Evolutionary conservation across 1,284 basidiomycete species (phyloP), one percentile per base, ranked within the genome.

Genomic region (Schizopora paradoxa): DNA sequence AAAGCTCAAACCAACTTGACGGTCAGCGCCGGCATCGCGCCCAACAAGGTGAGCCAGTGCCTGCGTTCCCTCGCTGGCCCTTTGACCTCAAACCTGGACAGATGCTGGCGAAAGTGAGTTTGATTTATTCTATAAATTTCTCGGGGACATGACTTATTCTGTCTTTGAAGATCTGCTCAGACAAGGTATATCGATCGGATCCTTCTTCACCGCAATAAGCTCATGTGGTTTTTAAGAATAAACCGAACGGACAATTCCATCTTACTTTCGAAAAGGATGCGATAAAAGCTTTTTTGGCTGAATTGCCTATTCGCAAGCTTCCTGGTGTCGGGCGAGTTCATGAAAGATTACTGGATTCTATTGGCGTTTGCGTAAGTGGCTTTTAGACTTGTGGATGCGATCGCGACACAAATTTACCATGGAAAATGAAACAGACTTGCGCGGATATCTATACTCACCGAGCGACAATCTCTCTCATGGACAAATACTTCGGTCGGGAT

Each of bases 11-110:
- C 91, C 0, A 76, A 78, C 35, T 65, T 98, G 43, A 97, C 95
- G 3, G 91, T 92, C 44, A 94, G 90, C 53, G 93, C 93, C 18
- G 95, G 91, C 18, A 91, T 94, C 46, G 91, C 91, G 0, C 86
- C 91, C 0, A 94, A 88, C 60, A 86, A 82, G 72, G 86, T 82
- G 52, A n/a, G 6, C 31, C n/a, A n/a, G n/a, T n/a, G n/a, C n/a
- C n/a, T 54, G 56, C 47, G 53, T n/a, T 57, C 57, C 21, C 48
- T 49, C 26, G 60, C 59, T 5, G 48, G 60, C 33, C 60, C 60
- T 2, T 49, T 61, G 16, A 59, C 58, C 39, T 58, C 59, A 34
- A 58, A 56, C 48, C 51, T 61, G 22, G 59, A 62, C 36, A 60
- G 59, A 60, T 62, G 81, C 71, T 93, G 6, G 88, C 90, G 35